Conservation (phyloP, 495 filamentous ascomycete genomes). For the Cercophora scortea region DNA sequence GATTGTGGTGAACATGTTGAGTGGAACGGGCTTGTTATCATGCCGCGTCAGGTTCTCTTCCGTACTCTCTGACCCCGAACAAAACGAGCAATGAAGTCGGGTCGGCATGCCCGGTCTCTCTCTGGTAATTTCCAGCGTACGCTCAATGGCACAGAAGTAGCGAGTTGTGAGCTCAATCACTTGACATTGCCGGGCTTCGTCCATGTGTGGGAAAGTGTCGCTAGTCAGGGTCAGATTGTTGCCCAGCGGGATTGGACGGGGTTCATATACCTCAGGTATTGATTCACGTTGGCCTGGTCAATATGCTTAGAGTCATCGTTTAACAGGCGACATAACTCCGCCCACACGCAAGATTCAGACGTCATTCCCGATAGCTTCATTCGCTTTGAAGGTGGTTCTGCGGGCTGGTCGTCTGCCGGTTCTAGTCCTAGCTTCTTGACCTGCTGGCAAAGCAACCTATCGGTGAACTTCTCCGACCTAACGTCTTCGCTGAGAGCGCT, state of each 20-base stretch:
- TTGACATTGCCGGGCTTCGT: conserved; percentile 21
- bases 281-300: conserved; percentile 10
- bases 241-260: not conserved
- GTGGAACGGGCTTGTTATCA: conserved; percentile 18
- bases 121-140: conserved; percentile 13
- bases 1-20: conserved; percentile 49
- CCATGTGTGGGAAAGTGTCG: conserved; percentile 16
- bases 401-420: conserved; percentile 1
- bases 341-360: not conserved
- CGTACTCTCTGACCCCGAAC: conserved; percentile 3
- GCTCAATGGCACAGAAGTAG: conserved; percentile 28
- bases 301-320: conserved; percentile 5
- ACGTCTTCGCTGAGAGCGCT: conserved; percentile 3
- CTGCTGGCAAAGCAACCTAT: conserved; percentile 17
- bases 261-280: conserved; percentile 20
- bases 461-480: conserved; percentile 18
- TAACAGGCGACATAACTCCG: conserved; percentile 16
- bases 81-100: conserved; percentile 15
- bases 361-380: conserved; percentile 18
- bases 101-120: not conserved
- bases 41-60: not conserved
- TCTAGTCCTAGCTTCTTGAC: conserved; percentile 14
- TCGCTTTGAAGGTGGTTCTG: conserved; percentile 23
- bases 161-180: conserved; percentile 27
- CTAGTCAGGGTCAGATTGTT: conserved; percentile 10